These are phyloP conservation scores for Xylaria sp. DNA, from an alignment of 2,329 filamentous ascomycete genomes.

Conservation along the genomic window DNA sequence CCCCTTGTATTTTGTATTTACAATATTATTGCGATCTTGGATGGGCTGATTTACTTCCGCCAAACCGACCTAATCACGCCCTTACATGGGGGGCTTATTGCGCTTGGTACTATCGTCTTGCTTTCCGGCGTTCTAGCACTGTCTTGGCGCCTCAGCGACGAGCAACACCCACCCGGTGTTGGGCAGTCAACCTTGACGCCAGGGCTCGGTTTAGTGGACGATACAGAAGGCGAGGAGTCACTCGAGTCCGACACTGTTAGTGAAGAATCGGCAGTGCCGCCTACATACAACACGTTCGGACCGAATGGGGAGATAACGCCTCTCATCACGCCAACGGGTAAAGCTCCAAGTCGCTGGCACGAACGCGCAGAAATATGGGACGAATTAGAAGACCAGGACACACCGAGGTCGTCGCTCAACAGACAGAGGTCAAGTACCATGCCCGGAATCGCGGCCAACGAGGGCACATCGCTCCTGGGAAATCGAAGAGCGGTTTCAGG, in stretches of 20 bases:
- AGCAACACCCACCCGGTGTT: conserved; percentile 63
- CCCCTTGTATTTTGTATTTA: conserved; percentile 98
- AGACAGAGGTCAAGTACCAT: conserved; percentile 54
- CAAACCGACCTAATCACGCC: conserved; percentile 80
- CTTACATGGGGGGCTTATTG: conserved; percentile 78
- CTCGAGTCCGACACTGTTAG: conserved; percentile 52
- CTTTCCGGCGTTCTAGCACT: conserved; percentile 86
- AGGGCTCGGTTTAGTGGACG: conserved; percentile 79
- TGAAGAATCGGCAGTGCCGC: conserved; percentile 42
- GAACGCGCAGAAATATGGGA: conserved; percentile 85
- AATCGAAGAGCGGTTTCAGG: conserved; percentile 30
- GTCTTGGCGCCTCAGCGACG: conserved; percentile 89
- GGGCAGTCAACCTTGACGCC: conserved; percentile 75
- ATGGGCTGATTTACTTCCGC: conserved; percentile 95
- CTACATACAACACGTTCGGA: conserved; percentile 54
- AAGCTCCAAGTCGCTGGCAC: conserved; percentile 58
- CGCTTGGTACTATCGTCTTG: conserved; percentile 83
- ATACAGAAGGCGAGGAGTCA: conserved; percentile 64
- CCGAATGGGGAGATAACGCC: conserved; percentile 42
- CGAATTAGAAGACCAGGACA: conserved; percentile 76
- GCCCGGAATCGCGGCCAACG: conserved; percentile 40
- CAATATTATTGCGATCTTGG: conserved; percentile 97
- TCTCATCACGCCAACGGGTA: conserved; percentile 46
- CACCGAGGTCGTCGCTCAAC: conserved; percentile 43
- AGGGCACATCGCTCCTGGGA: conserved; percentile 45